A percentile compares a stretch with the other conserved stretches of the same genome.
Conservation (phyloP, 192 early-diverging fungal genomes). For the Backusella australiensis region DNA sequence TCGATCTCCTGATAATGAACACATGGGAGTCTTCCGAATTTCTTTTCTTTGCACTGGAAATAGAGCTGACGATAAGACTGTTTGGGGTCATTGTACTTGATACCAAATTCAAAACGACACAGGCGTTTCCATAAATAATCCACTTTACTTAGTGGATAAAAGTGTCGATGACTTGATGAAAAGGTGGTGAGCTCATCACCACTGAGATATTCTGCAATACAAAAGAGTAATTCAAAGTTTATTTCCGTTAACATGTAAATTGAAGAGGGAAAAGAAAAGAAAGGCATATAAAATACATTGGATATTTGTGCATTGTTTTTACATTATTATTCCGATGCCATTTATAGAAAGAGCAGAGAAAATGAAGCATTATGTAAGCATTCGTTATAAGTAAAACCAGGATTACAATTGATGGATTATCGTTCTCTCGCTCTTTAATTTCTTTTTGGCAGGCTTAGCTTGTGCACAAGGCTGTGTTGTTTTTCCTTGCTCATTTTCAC, state of each 20-base stretch:
- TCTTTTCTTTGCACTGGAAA: not conserved
- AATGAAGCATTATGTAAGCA: too few relatives aligned
- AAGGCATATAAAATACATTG: too few relatives aligned
- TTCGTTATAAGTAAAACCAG: too few relatives aligned
- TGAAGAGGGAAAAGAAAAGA: not conserved
- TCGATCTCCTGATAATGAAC: not conserved
- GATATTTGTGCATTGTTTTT: too few relatives aligned
- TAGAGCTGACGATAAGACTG: constrained; percentile 9
- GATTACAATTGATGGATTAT: too few relatives aligned
- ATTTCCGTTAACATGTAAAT: not conserved
- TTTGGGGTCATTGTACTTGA: constrained; percentile 5
- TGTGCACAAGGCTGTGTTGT: too few relatives aligned
- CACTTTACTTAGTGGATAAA: not conserved
- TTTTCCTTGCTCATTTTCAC: too few relatives aligned
- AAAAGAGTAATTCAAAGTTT: constrained; percentile 9
- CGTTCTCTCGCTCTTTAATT: too few relatives aligned
- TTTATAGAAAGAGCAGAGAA: too few relatives aligned
- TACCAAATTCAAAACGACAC: constrained; percentile 13
- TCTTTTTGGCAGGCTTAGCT: too few relatives aligned
- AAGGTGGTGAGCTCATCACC: not conserved
- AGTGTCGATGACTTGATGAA: not conserved
- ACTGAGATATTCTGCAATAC: constrained; percentile 5
- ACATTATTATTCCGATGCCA: not conserved
- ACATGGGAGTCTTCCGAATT: constrained; percentile 8
- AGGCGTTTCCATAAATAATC: constrained; percentile 16